Conservation (phyloP, 2,329 filamentous ascomycete genomes). For the Xylariomycetidae sp. region DNA sequence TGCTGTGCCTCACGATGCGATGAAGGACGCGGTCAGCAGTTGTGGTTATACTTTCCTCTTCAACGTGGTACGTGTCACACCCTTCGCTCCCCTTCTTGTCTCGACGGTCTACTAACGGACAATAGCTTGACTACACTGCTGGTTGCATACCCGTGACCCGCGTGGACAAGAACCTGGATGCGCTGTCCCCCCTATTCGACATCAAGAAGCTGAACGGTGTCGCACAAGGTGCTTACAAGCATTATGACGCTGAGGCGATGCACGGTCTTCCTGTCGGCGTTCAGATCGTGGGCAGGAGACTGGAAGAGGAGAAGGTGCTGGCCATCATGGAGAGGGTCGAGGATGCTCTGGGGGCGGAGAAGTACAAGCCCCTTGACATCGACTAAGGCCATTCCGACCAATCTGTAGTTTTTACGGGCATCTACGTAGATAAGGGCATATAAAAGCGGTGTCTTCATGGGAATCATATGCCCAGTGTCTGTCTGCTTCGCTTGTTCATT, state of each 20-base stretch:
- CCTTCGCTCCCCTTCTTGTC: not conserved
- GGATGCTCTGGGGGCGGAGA: conserved; percentile 57
- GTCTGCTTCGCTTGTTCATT: no score
- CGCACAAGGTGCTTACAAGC: conserved; percentile 74
- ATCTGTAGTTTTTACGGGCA: no score
- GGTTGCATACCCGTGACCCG: conserved; percentile 82
- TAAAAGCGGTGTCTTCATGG: no score
- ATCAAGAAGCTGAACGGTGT: conserved; percentile 68
- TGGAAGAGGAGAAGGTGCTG: conserved; percentile 85
- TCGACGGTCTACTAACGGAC: conserved; percentile 5
- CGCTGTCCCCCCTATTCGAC: conserved; percentile 55
- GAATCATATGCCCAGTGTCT: no score
- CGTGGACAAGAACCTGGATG: conserved; percentile 65
- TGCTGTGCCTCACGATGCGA: conserved; percentile 78
- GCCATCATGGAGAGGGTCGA: conserved; percentile 75
- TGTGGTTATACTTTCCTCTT: conserved; percentile 94
- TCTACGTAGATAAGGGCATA: no score
- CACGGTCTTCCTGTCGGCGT: conserved; percentile 81
- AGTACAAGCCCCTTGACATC: conserved; percentile 45
- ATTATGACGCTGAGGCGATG: conserved; percentile 80
- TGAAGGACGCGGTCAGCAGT: conserved; percentile 77
- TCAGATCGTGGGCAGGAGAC: conserved; percentile 70
- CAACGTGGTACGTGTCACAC: conserved; percentile 59
- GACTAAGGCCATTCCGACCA: no score
- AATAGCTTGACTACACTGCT: conserved; percentile 75